Evolutionary conservation across 2,329 filamentous ascomycete species (phyloP), one percentile per base, ranked within the genome.

Genomic region (Seiridium cupressi): DNA sequence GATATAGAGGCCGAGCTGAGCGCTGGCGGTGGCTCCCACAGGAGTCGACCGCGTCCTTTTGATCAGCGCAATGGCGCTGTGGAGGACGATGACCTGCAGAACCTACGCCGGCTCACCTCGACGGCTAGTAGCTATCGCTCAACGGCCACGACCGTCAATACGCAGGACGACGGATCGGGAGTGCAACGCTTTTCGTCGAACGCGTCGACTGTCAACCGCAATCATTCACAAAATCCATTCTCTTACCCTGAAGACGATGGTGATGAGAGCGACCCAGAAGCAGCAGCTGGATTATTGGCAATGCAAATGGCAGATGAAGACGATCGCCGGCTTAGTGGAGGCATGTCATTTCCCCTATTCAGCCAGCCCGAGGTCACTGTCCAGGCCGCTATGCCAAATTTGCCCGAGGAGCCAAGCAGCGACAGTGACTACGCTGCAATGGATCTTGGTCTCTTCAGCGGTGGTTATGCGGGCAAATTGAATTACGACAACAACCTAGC

Each of bases 241-340:
- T 68, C 73, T 2, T 74, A 76, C 64, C 44, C 54, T n/a, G 66
- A 73, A 63, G 76, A 81, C 42, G 78, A 82, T 35, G 82, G 82
- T 10, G 90, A 94, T 58, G 92, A 96, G 55, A 96, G 92, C 70
- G 94, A 98, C 70, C 87, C 90, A 0, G 94, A 97, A 73, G 94
- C 90, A 26, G 88, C 90, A 44, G 92, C 92, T 62, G 94, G 95
- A 13, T 78, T 96, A 56, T 85, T 91, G 70, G 93, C 93, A 65
- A 87, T 98, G 83, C 87, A 88, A 61, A 86, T 93, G 76, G 93
- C 92, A 4, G 92, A 96, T 62, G 85, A 92, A 72, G 91, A 96
- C 61, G 86, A 88, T 55, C 85, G 87, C 55, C 81, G 84, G 60
- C 84, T 85, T 65, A 87, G 84, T 68, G 61, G 61, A 6, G 61